Percentiles rank a stretch among this genome's conserved stretches.
phyloP scores from a whole-genome alignment of 2,329 filamentous ascomycete genomes.

The Sphaceloma murrayae region DNA sequence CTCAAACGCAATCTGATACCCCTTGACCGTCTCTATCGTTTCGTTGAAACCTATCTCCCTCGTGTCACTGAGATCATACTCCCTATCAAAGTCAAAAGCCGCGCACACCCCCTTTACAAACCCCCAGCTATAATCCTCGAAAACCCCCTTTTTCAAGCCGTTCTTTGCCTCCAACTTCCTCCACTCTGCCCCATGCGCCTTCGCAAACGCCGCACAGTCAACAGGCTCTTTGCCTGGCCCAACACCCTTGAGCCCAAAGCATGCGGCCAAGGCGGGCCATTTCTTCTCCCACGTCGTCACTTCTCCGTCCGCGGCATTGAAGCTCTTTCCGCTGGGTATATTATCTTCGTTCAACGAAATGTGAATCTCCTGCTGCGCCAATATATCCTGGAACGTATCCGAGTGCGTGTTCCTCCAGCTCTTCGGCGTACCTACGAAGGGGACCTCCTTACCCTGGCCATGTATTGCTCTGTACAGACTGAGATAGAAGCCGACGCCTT shows the following conservation, averaged over 20 bases:
- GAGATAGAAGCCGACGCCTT: conserved; percentile 29
- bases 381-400: conserved; percentile 31
- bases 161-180: conserved; percentile 28
- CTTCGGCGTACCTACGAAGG: conserved; percentile 30
- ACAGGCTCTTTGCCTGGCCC: conserved; percentile 23
- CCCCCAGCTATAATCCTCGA: conserved; percentile 30
- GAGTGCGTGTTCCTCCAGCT: conserved; percentile 29
- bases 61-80: conserved; percentile 37
- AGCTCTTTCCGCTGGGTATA: conserved; percentile 19
- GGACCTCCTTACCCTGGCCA: conserved; percentile 29
- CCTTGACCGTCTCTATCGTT: conserved; percentile 30
- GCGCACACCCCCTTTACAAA: conserved; percentile 35
- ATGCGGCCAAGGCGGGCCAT: conserved; percentile 22
- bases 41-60: conserved; percentile 35
- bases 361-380: conserved; percentile 22
- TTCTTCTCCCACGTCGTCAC: conserved; percentile 21
- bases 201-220: conserved; percentile 30
- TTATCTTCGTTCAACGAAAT: conserved; percentile 16
- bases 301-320: conserved; percentile 23
- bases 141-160: conserved; percentile 30
- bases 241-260: conserved; percentile 23
- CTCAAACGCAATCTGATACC: conserved; percentile 37
- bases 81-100: conserved; percentile 36
- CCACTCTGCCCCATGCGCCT: conserved; percentile 27
- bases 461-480: conserved; percentile 29